phyloP scores from a whole-genome alignment of 805 yeast species.

The Starmera pachycereana region DNA sequence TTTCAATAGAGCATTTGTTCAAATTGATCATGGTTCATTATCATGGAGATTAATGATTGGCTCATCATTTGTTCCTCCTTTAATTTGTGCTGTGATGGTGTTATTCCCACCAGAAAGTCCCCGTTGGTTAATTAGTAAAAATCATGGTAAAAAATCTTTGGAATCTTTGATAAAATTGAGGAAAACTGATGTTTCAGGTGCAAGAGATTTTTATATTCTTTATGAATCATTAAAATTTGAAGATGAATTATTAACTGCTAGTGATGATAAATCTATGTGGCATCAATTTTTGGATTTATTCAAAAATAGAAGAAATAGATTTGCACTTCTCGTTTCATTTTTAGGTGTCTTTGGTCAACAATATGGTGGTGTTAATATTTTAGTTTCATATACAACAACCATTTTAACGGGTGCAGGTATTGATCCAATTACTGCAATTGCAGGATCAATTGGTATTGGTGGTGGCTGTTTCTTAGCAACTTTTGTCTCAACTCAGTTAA shows the following conservation, averaged over 20 bases:
- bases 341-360: slow-evolving; percentile 44
- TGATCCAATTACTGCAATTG: slow-evolving; percentile 31
- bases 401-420: slow-evolving; percentile 36
- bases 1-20: slow-evolving; percentile 45
- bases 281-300: slow-evolving; percentile 31
- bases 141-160: slow-evolving; percentile 37
- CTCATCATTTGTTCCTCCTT: slow-evolving; percentile 49
- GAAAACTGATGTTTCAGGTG: slow-evolving; percentile 40
- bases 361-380: slow-evolving; percentile 43
- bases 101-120: slow-evolving; percentile 61
- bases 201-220: slow-evolving; percentile 55
- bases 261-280: slow-evolving; percentile 24
- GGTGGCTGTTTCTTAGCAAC: slow-evolving; percentile 39
- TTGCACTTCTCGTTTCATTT: slow-evolving; percentile 39
- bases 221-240: slow-evolving; percentile 39
- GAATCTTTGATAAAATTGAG: slow-evolving; percentile 38
- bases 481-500: slow-evolving; percentile 36
- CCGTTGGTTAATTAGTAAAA: slow-evolving; percentile 53
- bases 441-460: slow-evolving; percentile 39
- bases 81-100: slow-evolving; percentile 40
- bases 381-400: slow-evolving; percentile 41
- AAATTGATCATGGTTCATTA: slow-evolving; percentile 28
- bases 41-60: slow-evolving; percentile 64
- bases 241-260: slow-evolving; percentile 24
- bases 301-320: slow-evolving; percentile 36